Evolutionary conservation across 2,329 filamentous ascomycete genomes (phyloP), one percentile per base, ranked within the genome.

Genomic region (Calonectria pseudoturangicola): DNA sequence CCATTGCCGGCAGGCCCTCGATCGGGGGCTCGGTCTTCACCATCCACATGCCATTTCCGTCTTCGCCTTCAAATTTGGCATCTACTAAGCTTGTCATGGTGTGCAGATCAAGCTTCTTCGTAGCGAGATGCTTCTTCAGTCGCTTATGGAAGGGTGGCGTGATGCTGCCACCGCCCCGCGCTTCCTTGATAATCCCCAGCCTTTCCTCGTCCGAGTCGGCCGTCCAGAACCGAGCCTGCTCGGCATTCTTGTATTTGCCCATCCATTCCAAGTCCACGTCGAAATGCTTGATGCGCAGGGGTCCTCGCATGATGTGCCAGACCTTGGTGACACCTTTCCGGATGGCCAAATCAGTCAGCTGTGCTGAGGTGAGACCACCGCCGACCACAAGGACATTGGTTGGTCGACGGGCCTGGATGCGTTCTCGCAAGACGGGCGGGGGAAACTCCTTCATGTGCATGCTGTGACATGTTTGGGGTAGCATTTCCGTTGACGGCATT

Each of bases 201-300:
- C 93, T 88, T 82, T 96, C 89, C 30, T 91, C 88, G 72, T 95
- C 92, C 7, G 89, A 90, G 76, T 95, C 93, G 4, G 93, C 93
- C 8, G 90, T 91, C 93, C 93, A 96, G 82, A 96, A 97, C 0
- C 89, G 88, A 0, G 94, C 92, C 80, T 96, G 93, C 76, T 94
- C 91, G 67, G 91, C 89, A 81, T 96, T 96, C 69, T 92, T 92
- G 82, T 94, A 96, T 81, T 96, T 96, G 12, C 93, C 93, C 82
- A 96, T 93, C 94, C 94, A 97, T 60, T 90, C 88, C 2, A 96
- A 87, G 70, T 92, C 90, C 28, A 96, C 89, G 77, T 96, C 94
- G 75, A 96, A 96, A 72, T 93, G 92, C 83, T 96, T 96, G 63
- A 95, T 88, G 76, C 86, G 85, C 15, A 89, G 77, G 0, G 86